Conservation (phyloP, 139 green algal species). For the Chlorella sp. region DNA sequence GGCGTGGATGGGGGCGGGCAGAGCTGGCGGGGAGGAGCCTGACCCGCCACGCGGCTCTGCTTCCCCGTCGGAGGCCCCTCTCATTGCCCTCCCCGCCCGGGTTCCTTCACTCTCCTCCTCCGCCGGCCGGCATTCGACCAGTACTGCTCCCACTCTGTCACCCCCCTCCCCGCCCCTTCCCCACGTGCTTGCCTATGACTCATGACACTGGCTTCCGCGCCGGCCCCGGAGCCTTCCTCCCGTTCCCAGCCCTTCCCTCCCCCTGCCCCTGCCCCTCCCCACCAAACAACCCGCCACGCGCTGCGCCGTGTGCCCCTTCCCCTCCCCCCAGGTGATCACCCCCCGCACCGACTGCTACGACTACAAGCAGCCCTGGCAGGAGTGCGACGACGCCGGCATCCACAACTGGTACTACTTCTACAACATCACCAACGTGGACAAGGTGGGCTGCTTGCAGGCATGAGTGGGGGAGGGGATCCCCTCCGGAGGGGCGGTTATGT, state of each 20-base stretch:
- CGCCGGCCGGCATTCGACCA: no score
- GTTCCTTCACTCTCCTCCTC: background rate
- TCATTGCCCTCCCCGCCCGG: no score
- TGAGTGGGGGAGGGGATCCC: no score
- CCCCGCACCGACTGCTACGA: conserved; percentile 43
- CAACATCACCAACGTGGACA: conserved; percentile 51
- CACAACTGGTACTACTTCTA: conserved; percentile 48
- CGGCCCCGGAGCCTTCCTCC: no score
- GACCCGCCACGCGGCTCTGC: background rate
- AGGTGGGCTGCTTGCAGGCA: conserved; percentile 8
- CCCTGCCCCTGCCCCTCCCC: background rate
- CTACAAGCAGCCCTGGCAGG: conserved; percentile 11
- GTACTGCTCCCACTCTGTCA: background rate
- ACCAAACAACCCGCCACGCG: background rate
- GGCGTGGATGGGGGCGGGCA: background rate
- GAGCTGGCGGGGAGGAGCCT: background rate
- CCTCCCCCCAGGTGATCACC: conserved; percentile 36
- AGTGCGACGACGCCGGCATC: conserved; percentile 34
- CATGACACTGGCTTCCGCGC: background rate
- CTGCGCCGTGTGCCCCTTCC: no score
- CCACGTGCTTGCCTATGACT: background rate
- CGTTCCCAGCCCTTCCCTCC: background rate
- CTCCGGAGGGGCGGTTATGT: background rate
- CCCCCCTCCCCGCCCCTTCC: background rate
- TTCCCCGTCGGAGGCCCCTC: no score